Base-by-base conservation (phyloP, 345 rosid species). In the Linum lewisii region DNA sequence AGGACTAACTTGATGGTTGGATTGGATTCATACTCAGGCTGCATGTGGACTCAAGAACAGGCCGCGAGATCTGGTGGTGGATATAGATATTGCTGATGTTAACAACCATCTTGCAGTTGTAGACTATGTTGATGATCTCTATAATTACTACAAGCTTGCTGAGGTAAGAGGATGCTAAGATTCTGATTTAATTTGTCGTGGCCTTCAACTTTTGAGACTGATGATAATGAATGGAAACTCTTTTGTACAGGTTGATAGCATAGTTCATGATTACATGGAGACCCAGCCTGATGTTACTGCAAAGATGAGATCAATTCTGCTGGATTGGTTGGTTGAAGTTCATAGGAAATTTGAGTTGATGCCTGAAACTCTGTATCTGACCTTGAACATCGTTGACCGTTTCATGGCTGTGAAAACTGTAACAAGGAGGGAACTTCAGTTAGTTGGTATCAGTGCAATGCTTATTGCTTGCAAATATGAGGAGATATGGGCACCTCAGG, bases 401-500 rank as follows among this genome's bases (percentile, higher is more conserved):
- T 88, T 78, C 71, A 84, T 92, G 19, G 80, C 90, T 0, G 65
- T 68, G 69, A 84, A 78, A 67, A 64, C 71, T 67, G 95, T 88
- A 0, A 68, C 73, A 0, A 81, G 89, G 69, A 82, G 67, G 72
- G 93, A 92, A 68, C 86, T 92, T 53, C 95, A 92, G 75, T 63
- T 88, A 19, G 67, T 88, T 24, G 98, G 96, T 66, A 82, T 88
- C 42, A 78, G 95, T 59, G 73, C 96, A 21, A 76, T 92, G 93
- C 87, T 92, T 21, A 77, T 88, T 3, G 96, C 98, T 24, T 88
- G 93, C 76, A 92, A 92, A 69, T 92, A 92, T 54, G 98, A 92
- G 73, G 98, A 88, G 75, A 84, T 88, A 62, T 88, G 96, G 98
- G 87, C 97, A 15, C 97, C 94, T 24, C 84, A 85, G 93, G 86